phyloP scores from a whole-genome alignment of 2,329 filamentous ascomycete species.

The Venturia oleaginea region DNA sequence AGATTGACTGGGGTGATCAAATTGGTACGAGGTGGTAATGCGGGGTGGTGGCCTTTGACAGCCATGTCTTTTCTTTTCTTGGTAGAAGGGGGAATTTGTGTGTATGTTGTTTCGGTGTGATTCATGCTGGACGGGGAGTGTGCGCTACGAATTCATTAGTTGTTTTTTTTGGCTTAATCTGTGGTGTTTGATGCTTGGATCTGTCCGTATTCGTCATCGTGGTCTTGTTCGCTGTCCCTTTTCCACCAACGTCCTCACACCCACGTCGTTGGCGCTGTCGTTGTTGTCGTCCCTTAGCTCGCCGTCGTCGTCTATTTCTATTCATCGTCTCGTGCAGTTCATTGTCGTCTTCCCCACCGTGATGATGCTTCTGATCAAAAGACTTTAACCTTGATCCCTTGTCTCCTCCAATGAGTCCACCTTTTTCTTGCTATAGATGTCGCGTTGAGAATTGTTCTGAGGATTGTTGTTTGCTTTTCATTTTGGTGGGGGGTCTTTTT shows the following conservation, averaged over 20 bases:
- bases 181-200: background rate
- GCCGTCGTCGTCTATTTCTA: background rate
- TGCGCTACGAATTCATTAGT: background rate
- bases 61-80: background rate
- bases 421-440: too few relatives aligned
- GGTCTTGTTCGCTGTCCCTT: background rate
- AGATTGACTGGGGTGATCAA: background rate
- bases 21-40: background rate
- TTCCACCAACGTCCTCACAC: background rate
- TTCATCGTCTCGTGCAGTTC: too few relatives aligned
- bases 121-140: background rate
- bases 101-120: conserved; percentile 2
- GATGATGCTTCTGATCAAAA: too few relatives aligned
- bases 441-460: too few relatives aligned
- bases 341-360: too few relatives aligned
- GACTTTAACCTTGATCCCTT: too few relatives aligned
- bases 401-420: too few relatives aligned
- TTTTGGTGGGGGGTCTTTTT: too few relatives aligned
- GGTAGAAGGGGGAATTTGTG: background rate
- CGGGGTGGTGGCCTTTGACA: background rate
- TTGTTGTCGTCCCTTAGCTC: background rate
- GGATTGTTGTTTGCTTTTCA: too few relatives aligned
- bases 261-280: too few relatives aligned
- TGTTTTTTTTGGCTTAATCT: background rate
- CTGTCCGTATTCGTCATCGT: background rate